phyloP scores from a whole-genome alignment of 2,329 filamentous ascomycete species.

The Diplodia corticola region DNA sequence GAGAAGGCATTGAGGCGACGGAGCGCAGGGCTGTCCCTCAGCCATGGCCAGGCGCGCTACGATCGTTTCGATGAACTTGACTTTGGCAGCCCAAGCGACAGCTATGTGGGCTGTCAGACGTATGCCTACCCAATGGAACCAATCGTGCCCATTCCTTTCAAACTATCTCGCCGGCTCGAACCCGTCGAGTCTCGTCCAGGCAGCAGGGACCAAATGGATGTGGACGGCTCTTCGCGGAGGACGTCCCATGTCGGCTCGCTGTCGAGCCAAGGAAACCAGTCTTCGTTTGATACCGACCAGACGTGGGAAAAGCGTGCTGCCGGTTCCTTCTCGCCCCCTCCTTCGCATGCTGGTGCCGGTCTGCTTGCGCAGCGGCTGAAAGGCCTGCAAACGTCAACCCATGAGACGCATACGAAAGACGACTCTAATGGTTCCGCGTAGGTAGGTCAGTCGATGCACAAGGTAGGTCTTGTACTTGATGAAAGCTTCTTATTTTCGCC shows the following conservation, averaged over 20 bases:
- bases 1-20: slow-evolving; percentile 35
- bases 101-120: neutral
- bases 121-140: slow-evolving; percentile 19
- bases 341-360: slow-evolving; percentile 57
- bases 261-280: slow-evolving; percentile 4
- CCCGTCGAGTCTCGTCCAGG: slow-evolving; percentile 33
- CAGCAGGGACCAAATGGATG: slow-evolving; percentile 29
- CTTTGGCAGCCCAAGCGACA: slow-evolving; percentile 1
- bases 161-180: slow-evolving; percentile 26
- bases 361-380: slow-evolving; percentile 69
- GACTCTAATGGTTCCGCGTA: neutral
- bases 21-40: slow-evolving; percentile 37
- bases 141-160: slow-evolving; percentile 30
- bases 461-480: neutral
- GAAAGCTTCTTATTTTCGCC: neutral
- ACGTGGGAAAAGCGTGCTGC: slow-evolving; percentile 60
- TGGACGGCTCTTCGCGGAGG: slow-evolving; percentile 26
- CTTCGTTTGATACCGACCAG: slow-evolving; percentile 27
- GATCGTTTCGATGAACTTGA: slow-evolving; percentile 25
- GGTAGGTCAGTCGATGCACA: neutral
- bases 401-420: neutral
- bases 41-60: slow-evolving; percentile 35
- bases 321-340: slow-evolving; percentile 60
- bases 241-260: neutral
- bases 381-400: slow-evolving; percentile 44